Evolutionary conservation across 2,329 filamentous ascomycete genomes (phyloP), one percentile per base, ranked within the genome.

Genomic region (Sphaceloma murrayae): DNA sequence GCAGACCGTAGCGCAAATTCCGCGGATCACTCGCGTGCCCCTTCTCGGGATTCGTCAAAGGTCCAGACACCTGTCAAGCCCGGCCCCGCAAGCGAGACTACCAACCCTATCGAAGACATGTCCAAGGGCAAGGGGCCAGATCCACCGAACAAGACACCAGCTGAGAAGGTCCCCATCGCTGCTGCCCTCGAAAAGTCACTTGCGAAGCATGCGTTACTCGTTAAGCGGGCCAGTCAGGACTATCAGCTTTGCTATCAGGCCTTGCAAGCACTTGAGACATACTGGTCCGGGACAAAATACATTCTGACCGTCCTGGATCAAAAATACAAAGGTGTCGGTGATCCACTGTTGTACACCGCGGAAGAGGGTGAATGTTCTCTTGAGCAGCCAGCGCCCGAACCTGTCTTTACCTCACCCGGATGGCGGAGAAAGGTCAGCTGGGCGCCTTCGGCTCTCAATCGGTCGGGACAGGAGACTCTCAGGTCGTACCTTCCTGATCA

Each of bases 161-260:
- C 11, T 16, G 24, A 38, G 5, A 38, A 19, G 16, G 30, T 40
- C 7, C 44, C 32, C 13, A 38, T 46, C 4, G 43, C 45, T 18
- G 46, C 27, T 32, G 38, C 31, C 4, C 17, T 32, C 13, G 46
- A 46, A n/a, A 62, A 64, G 32, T 58, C 64, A 9, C 68, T 75
- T 1, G 66, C 69, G 0, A 83, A 84, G 52, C 85, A 93, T 55
- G 80, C 81, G 0, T 64, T 93, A 2, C 70, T 93, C 1, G 85
- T 85, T 0, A 83, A 83, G 1, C 84, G 83, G 1, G 85, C 86
- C 0, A 88, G 80, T 52, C 82, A 89, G 55, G 89, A 93, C 54
- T 94, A 94, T 53, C 84, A 89, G 57, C 73, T 80, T 6, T 94
- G 86, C 58, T 89, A 91, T 59, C 85, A 86, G 56, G 85, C 85